Conservation (phyloP, 768 basidiomycete genomes). For the Wakefieldia striispora region DNA sequence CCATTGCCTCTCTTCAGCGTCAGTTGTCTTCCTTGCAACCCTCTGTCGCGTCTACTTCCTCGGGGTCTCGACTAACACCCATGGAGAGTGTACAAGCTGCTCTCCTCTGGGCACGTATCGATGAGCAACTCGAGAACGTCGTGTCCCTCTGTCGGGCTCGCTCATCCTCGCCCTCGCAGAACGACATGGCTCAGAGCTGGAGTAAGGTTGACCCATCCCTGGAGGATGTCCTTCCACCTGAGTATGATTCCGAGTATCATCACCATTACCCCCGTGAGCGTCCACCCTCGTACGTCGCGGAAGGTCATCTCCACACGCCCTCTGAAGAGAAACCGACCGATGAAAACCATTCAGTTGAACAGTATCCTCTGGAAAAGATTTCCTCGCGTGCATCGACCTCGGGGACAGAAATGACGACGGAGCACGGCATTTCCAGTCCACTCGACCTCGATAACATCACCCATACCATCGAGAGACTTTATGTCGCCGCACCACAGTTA, state of each 20-base stretch:
- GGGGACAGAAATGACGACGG: not conserved
- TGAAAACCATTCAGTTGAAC: constrained; percentile 8
- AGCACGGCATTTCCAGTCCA: constrained; percentile 36
- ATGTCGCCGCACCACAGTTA: constrained; percentile 82
- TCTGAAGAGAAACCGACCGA: constrained; percentile 7
- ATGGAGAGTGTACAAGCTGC: constrained; percentile 55
- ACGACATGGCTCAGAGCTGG: not conserved
- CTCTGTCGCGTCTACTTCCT: constrained; percentile 4
- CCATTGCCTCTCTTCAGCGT: constrained; percentile 61
- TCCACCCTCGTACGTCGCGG: constrained; percentile 27
- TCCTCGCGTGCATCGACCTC: constrained; percentile 5
- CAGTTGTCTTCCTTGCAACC: constrained; percentile 68
- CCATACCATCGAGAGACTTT: constrained; percentile 86
- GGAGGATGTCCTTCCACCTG: constrained; percentile 46
- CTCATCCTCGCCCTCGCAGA: constrained; percentile 22
- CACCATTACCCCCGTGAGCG: constrained; percentile 14
- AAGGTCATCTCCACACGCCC: not conserved
- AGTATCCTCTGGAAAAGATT: constrained; percentile 23
- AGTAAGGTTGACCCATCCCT: constrained; percentile 2
- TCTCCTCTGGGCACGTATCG: constrained; percentile 73
- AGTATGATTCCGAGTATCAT: constrained; percentile 43
- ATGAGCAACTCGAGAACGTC: constrained; percentile 69
- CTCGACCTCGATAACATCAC: constrained; percentile 84
- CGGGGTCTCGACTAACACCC: constrained; percentile 33
- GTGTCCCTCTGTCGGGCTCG: constrained; percentile 65